These are phyloP conservation scores for Ganoderma lingzhi DNA, from an alignment of 1,284 basidiomycete species.

Conservation along the genomic window DNA sequence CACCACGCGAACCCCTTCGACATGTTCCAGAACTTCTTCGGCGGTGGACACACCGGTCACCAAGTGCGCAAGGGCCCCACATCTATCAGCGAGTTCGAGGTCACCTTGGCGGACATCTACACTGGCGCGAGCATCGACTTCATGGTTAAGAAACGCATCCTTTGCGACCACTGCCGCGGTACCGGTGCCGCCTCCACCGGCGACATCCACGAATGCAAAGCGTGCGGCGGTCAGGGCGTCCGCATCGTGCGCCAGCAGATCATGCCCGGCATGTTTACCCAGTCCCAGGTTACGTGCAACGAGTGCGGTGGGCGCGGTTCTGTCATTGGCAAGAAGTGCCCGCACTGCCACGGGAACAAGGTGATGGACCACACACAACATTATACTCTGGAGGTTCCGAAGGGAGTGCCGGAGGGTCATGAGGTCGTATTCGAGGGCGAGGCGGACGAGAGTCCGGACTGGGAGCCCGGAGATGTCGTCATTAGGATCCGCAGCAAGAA, in stretches of 20 bases:
- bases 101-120: slow-evolving; percentile 87
- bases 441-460: slow-evolving; percentile 92
- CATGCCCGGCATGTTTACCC: slow-evolving; percentile 93
- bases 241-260: slow-evolving; percentile 91
- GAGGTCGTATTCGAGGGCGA: slow-evolving; percentile 94
- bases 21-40: slow-evolving; percentile 93
- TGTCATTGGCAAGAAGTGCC: slow-evolving; percentile 78
- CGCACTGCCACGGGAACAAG: slow-evolving; percentile 85
- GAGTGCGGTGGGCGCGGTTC: slow-evolving; percentile 87
- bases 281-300: slow-evolving; percentile 80
- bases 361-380: slow-evolving; percentile 86
- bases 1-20: slow-evolving; percentile 89
- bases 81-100: slow-evolving; percentile 87
- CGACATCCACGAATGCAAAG: slow-evolving; percentile 85
- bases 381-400: slow-evolving; percentile 83
- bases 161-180: slow-evolving; percentile 94
- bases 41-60: slow-evolving; percentile 63
- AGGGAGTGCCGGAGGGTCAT: slow-evolving; percentile 91
- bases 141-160: slow-evolving; percentile 86
- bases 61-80: slow-evolving; percentile 86
- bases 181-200: slow-evolving; percentile 88
- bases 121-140: slow-evolving; percentile 87
- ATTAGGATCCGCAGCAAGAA: slow-evolving; percentile 82
- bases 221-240: slow-evolving; percentile 87
- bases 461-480: slow-evolving; percentile 91